Evolutionary conservation across 2,329 filamentous ascomycete genomes (phyloP), one percentile per base, ranked within the genome.

Genomic region (Phialophora expanda): DNA sequence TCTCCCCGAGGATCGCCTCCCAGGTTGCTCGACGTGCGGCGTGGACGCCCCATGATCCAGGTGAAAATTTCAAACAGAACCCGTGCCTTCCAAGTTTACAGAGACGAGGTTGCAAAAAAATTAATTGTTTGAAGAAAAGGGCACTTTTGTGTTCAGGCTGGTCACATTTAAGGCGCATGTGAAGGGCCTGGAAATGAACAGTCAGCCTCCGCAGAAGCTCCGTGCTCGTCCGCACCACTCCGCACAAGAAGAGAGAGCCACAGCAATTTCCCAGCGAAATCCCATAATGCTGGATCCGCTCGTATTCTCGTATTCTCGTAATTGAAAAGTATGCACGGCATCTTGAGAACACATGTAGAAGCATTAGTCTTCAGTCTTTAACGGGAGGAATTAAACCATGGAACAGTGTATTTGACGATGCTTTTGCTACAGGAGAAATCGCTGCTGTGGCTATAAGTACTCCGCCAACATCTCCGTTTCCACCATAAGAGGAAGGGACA

Each of bases 1-100:
- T 82, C 80, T 51, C 80, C 80, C 65, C 78, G 77, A 67, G 81
- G 81, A 66, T 82, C 80, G 66, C 75, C 80, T 62, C 80, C 80
- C 62, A 83, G 74, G 67, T 75, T 77, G 71, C 78, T 81, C 28
- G 80, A 81, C 64, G 75, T 77, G 70, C 79, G 75, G 67, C 79
- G 76, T 58, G 77, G 74, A 66, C 79, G 69, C 34, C 51, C 65
- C 69, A 71, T 71, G 64, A 26, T 60, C 28, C 20, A 34, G 14
- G 50, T 28, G 30, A 24, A n/a, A 17, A 44, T 17, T 48, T 46
- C 48, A 34, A 38, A 5, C 4, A 51, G 22, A 54, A 32, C 14
- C 41, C 54, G 61, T 22, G 32, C 41, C n/a, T 34, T 62, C 50
- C 60, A 63, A 26, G 14, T 22, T 20, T 55, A 22, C 28, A 59